Percentiles rank a stretch among this genome's conserved stretches.
phyloP scores from a whole-genome alignment of 345 rosid species.

The Litchi chinensis region DNA sequence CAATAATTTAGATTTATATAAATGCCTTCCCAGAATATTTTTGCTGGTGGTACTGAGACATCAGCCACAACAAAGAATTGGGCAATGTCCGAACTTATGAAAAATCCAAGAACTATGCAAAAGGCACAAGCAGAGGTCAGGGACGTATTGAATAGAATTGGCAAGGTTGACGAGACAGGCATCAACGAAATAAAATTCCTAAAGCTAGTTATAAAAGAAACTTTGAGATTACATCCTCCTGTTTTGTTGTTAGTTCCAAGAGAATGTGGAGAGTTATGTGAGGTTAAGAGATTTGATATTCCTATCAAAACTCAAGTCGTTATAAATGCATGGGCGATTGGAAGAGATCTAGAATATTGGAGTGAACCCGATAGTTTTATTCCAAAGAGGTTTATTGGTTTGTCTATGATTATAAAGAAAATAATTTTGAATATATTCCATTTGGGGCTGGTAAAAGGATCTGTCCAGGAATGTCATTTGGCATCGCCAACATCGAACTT shows the following conservation, averaged over 20 bases:
- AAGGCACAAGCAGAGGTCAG: conserved; percentile 34
- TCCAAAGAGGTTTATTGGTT: conserved; percentile 30
- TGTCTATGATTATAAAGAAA: conserved; percentile 24
- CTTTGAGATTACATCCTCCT: conserved; percentile 34
- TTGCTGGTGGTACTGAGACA: conserved; percentile 33
- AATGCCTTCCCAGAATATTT: conserved; percentile 17
- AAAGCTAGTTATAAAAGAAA: conserved; percentile 30
- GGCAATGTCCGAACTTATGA: conserved; percentile 32
- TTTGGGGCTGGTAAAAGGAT: conserved; percentile 39
- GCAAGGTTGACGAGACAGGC: conserved; percentile 26
- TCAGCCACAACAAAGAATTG: conserved; percentile 33
- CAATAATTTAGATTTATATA: background rate
- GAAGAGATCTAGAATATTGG: conserved; percentile 38
- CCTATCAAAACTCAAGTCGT: conserved; percentile 28
- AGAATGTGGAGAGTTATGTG: conserved; percentile 17
- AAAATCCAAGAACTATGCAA: conserved; percentile 23
- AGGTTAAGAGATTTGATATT: conserved; percentile 30
- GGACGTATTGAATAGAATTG: conserved; percentile 17
- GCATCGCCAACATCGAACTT: conserved; percentile 20
- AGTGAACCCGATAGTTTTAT: conserved; percentile 31
- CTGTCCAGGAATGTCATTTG: conserved; percentile 31
- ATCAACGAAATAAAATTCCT: conserved; percentile 22
- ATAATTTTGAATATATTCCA: conserved; percentile 21
- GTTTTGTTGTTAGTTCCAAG: conserved; percentile 31
- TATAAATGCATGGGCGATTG: conserved; percentile 38